These are phyloP conservation scores for Gnaphalium uliginosum DNA, from an alignment of 129 eudicot genomes.

Conservation along the genomic window DNA sequence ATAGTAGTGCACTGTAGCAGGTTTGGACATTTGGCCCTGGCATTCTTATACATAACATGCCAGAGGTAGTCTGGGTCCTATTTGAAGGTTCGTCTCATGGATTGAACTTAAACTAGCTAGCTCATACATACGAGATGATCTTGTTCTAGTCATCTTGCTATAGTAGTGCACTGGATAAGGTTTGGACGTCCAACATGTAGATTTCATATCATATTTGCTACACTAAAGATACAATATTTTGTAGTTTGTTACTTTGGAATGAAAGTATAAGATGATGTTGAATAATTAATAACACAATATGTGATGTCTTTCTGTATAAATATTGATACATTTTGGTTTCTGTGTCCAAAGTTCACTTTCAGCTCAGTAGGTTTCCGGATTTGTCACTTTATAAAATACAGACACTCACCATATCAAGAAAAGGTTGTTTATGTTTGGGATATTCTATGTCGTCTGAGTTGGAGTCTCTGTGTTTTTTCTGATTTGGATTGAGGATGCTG, in stretches of 20 bases:
- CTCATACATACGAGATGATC: not conserved
- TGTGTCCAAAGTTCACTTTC: not conserved
- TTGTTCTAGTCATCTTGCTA: not conserved
- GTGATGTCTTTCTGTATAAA: not conserved
- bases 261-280: slow-evolving; percentile 16
- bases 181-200: not conserved
- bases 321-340: not conserved
- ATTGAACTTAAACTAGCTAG: not conserved
- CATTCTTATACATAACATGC: too few relatives aligned
- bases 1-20: too few relatives aligned
- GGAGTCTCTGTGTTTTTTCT: not conserved
- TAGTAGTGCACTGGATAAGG: slow-evolving; percentile 11
- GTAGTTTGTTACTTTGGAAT: not conserved
- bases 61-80: slow-evolving; percentile 18
- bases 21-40: too few relatives aligned
- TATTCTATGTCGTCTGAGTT: not conserved
- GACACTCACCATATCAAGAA: not conserved
- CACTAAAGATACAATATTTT: not conserved
- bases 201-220: not conserved
- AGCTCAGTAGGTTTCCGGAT: not conserved
- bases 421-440: not conserved
- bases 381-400: not conserved
- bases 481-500: not conserved
- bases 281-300: not conserved
- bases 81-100: not conserved